Evolutionary conservation across 345 rosid genomes (phyloP), one percentile per base, ranked within the genome.

Genomic region (Syzygium jambos): DNA sequence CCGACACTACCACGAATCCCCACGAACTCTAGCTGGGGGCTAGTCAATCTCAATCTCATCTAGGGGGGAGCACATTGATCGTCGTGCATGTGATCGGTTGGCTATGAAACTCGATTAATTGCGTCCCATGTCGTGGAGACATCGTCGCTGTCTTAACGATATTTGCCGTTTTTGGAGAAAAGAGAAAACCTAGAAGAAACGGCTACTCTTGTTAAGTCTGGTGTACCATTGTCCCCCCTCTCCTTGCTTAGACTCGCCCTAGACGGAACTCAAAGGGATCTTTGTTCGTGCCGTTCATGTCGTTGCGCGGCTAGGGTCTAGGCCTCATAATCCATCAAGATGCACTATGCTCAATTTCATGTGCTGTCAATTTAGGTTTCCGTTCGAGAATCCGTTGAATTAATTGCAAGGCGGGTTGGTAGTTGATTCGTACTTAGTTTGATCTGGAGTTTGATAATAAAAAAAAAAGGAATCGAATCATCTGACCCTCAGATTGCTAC

Each of bases 401-500:
- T 59, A 59, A 27, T 25, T 0, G 1, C 7, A 25, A 59, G 30
- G 15, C 0, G 0, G 0, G 0, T 25, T 59, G 73, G 7, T 65
- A 22, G 1, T 65, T 34, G 8, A 65, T 30, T 65, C 6, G 7
- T 16, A 30, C 1, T 63, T 65, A 29, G 15, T 7, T 30, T 3
- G 22, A 8, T 65, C 30, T 7, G 8, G 41, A 15, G 1, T 29
- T 65, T 1, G 11, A 65, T 65, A 30, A 38, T 2, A 38, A 38
- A 38, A 65, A 30, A 29, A 29, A 11, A 43, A 43, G 46, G 46
- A 43, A 15, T 65, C 0, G 1, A 9, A 29, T 65, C 41, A 30
- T 65, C 1, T 0, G 4, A 9, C 43, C 16, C 0, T 1, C 0
- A 1, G 0, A 3, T 14, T n/a, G 38, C 21, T 14, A 0, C 29